Evolutionary conservation across 306 rosid genomes (phyloP), one percentile per base, ranked within the genome.

Genomic region (Cucumis melo): DNA sequence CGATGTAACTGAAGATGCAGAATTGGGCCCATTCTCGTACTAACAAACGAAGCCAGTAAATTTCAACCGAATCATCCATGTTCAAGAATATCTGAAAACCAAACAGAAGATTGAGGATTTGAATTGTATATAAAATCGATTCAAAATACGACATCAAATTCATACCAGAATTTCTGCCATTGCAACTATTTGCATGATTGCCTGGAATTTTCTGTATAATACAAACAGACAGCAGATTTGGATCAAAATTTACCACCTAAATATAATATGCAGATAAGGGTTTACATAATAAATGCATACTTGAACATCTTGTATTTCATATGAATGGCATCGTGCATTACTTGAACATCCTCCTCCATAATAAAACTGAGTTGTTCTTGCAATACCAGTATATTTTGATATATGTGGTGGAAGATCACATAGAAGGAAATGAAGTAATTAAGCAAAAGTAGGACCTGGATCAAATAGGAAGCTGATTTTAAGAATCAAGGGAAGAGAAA

Each of bases 161-260:
- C 80, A 57, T 88, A 95, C 98, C 99, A 87, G 73, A 65, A 88
- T 91, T 85, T 92, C 99, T 42, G 92, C 96, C 83, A 83, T 79
- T 65, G 98, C 99, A 61, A 95, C 93, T 56, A 95, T 88, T 89
- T 95, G 99, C 99, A 95, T 95, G 61, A 96, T 93, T 68, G 87
- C 96, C 80, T 90, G 97, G 80, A 95, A 95, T 81, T 90, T 95
- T 84, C 99, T 95, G 87, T 67, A 80, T 62, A 57, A 56, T 48
- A 77, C 10, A 48, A 76, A 81, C 60, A 32, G 24, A 86, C 29
- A 72, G 38, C 64, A 4, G 42, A 48, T 51, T 9, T 34, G 53
- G 3, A 61, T 61, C 44, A 19, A 23, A 7, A 8, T 44, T 38
- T 41, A 42, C 41, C 21, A 60, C 62, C 57, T 27, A 60, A 58